Evolutionary conservation across 345 rosid species (phyloP), one percentile per base, ranked within the genome.

Genomic region (Salix dunnii): DNA sequence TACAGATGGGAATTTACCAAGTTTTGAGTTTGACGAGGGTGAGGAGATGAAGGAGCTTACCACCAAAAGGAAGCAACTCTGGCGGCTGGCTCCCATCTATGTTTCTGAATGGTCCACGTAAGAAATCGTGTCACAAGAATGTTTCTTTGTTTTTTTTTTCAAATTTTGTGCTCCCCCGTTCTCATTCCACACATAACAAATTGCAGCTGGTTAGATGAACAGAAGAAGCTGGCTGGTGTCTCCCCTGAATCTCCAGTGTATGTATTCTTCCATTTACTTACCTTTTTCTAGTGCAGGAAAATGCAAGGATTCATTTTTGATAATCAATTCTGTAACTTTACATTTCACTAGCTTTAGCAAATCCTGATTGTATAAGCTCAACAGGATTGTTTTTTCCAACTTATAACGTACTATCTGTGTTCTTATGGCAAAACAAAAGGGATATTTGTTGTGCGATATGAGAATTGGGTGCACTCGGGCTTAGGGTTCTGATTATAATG

Each of bases 191-290:
- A 68, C 30, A 31, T 48, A 55, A 63, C 27, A 27, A 68, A 58
- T 68, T 48, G 35, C 85, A 93, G 98, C 81, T 96, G 98, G 98
- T 71, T 93, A 79, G 86, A 88, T 82, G 96, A 90, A 66, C 99
- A 93, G 77, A 96, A 96, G 94, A 89, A 90, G 72, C 79, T 90
- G 78, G 98, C 97, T 11, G 86, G 89, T 74, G 87, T 96, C 48
- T 81, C 94, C 64, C 78, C 87, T 17, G 99, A 91, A 67, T 91
- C 99, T 84, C 98, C 98, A 5, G 97, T 96, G 98, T 93, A 89
- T 82, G 93, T 73, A 7, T 65, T 74, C 66, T 72, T 62, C 51
- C 7, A 68, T 43, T 53, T 67, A 67, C 27, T 48, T 11, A 31
- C 18, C 66, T 63, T 68, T 65, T 61, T 38, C 58, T 79, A 27